phyloP scores from a whole-genome alignment of 2,329 filamentous ascomycete genomes.

The Fusarium hainanense region DNA sequence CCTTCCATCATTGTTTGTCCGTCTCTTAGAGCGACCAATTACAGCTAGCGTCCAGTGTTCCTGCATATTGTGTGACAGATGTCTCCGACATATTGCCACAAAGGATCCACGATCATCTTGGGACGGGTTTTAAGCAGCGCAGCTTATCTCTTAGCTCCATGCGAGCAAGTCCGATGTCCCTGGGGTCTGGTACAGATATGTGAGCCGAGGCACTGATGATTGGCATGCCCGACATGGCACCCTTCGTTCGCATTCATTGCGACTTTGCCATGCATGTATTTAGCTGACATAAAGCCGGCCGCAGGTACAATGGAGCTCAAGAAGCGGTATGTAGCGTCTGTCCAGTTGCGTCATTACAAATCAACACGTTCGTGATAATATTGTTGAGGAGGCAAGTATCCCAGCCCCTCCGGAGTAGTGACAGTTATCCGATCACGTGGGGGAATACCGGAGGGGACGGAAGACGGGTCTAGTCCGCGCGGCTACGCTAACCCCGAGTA shows the following conservation, averaged over 20 bases:
- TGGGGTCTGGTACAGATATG: too few relatives aligned
- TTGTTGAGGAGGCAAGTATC: neutral
- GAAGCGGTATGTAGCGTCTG: accelerated
- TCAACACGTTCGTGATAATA: neutral
- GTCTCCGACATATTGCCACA: neutral
- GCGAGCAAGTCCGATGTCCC: too few relatives aligned
- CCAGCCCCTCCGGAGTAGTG: neutral
- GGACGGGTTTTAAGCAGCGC: accelerated
- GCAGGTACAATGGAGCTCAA: neutral
- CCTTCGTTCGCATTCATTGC: too few relatives aligned
- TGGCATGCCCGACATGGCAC: too few relatives aligned
- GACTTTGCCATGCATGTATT: too few relatives aligned
- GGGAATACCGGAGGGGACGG: neutral
- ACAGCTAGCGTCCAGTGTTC: neutral
- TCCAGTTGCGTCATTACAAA: neutral
- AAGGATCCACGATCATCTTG: neutral
- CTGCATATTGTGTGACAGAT: neutral
- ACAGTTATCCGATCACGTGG: conserved; percentile 30
- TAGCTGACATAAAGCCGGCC: too few relatives aligned
- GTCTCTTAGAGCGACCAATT: accelerated
- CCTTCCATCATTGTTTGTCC: accelerated
- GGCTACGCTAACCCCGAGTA: neutral
- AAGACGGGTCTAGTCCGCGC: neutral
- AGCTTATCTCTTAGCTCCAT: too few relatives aligned
- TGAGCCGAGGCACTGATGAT: too few relatives aligned